Conservation (phyloP, 345 rosid species). For the Carallia pectinifolia region DNA sequence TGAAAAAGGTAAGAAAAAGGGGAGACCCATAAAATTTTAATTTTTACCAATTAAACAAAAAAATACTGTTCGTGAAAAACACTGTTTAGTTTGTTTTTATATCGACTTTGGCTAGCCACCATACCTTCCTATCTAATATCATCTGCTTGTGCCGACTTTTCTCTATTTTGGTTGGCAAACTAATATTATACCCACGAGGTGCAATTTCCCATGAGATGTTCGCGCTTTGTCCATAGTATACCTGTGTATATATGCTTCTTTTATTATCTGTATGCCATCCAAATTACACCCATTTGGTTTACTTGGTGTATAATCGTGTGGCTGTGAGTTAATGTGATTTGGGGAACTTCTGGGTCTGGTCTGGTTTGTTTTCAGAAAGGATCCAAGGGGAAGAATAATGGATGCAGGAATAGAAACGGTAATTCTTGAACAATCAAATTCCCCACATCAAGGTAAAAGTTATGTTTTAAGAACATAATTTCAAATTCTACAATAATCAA, state of each 20-base stretch:
- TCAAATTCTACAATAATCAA: background rate
- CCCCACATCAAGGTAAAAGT: constrained; percentile 49
- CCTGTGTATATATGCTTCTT: constrained; percentile 27
- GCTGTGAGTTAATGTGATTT: constrained; percentile 15
- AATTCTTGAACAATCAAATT: constrained; percentile 31
- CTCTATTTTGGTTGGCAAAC: constrained; percentile 35
- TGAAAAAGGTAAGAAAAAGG: constrained; percentile 34
- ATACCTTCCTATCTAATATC: constrained; percentile 48
- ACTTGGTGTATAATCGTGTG: background rate
- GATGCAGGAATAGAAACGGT: constrained; percentile 32
- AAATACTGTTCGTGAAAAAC: constrained; percentile 37
- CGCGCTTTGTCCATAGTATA: constrained; percentile 58
- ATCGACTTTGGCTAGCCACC: constrained; percentile 58
- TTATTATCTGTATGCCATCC: constrained; percentile 17
- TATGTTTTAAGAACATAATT: background rate
- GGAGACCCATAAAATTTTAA: constrained; percentile 21
- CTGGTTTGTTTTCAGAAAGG: constrained; percentile 27
- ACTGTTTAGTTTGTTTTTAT: constrained; percentile 46
- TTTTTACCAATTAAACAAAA: constrained; percentile 27
- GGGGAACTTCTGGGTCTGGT: constrained; percentile 27
- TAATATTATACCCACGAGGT: constrained; percentile 53
- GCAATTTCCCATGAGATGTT: constrained; percentile 79
- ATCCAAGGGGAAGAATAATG: constrained; percentile 16
- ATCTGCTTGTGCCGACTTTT: constrained; percentile 11
- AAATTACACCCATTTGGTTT: background rate